phyloP scores from a whole-genome alignment of 768 basidiomycete genomes.

The Postia placenta region DNA sequence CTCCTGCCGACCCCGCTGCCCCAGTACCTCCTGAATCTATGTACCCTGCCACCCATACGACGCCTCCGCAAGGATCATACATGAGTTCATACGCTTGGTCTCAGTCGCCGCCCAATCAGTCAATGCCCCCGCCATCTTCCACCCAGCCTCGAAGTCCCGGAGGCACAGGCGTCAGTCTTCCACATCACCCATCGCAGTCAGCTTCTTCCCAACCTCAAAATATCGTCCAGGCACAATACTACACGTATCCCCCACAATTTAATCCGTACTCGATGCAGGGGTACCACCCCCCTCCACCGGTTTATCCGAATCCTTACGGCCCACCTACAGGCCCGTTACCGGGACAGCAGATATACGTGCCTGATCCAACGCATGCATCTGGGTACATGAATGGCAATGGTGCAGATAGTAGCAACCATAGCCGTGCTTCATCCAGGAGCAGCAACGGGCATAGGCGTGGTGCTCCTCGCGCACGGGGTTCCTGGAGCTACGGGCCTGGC shows the following conservation, averaged over 20 bases:
- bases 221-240: slow-evolving; percentile 28
- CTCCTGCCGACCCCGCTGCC: slow-evolving; percentile 31
- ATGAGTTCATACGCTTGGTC: slow-evolving; percentile 30
- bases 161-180: slow-evolving; percentile 20
- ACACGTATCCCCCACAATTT: slow-evolving; percentile 18
- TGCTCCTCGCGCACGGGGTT: slow-evolving; percentile 20
- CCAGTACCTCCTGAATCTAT: slow-evolving; percentile 24
- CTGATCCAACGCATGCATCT: slow-evolving; percentile 5
- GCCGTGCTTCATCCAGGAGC: slow-evolving; percentile 26
- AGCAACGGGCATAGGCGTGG: slow-evolving; percentile 23
- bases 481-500: slow-evolving; percentile 70
- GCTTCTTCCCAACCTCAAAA: slow-evolving; percentile 27
- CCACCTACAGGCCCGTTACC: slow-evolving; percentile 8
- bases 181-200: slow-evolving; percentile 19
- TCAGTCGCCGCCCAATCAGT: slow-evolving; percentile 19
- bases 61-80: slow-evolving; percentile 23
- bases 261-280: slow-evolving; percentile 20
- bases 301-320: slow-evolving; percentile 1
- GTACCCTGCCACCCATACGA: slow-evolving; percentile 21
- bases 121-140: slow-evolving; percentile 15
- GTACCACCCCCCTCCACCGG: slow-evolving; percentile 20
- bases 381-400: slow-evolving; percentile 25
- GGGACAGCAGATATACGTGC: slow-evolving; percentile 6
- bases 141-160: slow-evolving; percentile 16
- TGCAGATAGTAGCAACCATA: slow-evolving; percentile 24